Conservation (phyloP, 2,329 filamentous ascomycete species). For the Xenosphaeropsis pyriputrescens region DNA sequence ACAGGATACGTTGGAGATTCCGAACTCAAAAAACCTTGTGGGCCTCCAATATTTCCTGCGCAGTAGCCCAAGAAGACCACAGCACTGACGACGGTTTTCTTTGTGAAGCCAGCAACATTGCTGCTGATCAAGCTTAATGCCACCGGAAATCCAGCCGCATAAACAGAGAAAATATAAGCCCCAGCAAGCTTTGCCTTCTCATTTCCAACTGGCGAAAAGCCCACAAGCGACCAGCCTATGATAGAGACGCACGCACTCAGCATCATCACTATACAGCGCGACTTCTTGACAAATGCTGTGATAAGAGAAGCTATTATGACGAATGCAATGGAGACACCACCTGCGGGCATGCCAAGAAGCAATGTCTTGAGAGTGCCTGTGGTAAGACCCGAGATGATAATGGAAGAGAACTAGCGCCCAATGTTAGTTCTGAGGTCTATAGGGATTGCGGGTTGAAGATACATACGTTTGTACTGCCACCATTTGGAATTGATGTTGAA, state of each 20-base stretch:
- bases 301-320: constrained; percentile 3
- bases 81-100: constrained; percentile 24
- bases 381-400: constrained; percentile 21
- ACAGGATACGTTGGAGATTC: constrained; percentile 44
- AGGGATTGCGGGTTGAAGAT: background rate
- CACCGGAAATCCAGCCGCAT: background rate
- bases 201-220: background rate
- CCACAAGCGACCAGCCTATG: constrained; percentile 1
- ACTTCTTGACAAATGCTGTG: constrained; percentile 4
- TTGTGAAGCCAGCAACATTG: constrained; percentile 19
- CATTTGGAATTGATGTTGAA: constrained; percentile 19
- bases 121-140: constrained; percentile 1
- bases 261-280: constrained; percentile 6
- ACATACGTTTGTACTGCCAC: constrained; percentile 21
- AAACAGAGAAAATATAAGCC: constrained; percentile 1
- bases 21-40: constrained; percentile 9
- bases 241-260: constrained; percentile 19
- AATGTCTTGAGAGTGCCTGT: constrained; percentile 19
- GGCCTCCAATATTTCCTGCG: constrained; percentile 35
- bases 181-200: background rate
- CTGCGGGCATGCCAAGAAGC: constrained; percentile 46
- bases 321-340: constrained; percentile 14
- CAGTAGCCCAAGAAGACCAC: constrained; percentile 28
- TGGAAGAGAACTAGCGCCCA: constrained; percentile 14
- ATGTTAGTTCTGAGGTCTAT: background rate